Base-by-base conservation (phyloP, 495 filamentous ascomycete genomes). In the Patellaria atrata region DNA sequence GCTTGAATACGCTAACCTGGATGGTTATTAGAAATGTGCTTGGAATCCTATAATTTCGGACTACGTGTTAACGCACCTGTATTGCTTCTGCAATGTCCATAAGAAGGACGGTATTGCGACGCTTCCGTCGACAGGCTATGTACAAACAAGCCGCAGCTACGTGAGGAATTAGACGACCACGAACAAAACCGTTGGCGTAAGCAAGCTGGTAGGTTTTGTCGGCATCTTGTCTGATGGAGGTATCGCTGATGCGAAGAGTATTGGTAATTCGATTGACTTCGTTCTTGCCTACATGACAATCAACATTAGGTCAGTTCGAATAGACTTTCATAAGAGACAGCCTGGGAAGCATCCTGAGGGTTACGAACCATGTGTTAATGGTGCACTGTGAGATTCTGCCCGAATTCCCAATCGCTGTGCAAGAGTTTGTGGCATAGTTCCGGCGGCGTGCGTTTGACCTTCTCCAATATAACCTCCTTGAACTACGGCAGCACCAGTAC, bases 71-170 rank as follows among this genome's bases (percentile, higher is more conserved):
- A 41, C 52, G 41, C 47, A 67, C 61, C 52, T 64, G 71, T 27
- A 86, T 60, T 28, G 81, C 66, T 48, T 96, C 91, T 7, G 91
- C 81, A 45, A 97, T 79, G 60, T 97, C 89, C 51, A 97, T 94
- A 11, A 97, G 66, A 79, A 97, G 83, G 33, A 64, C 52, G 0
- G 60, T 67, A 36, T 77, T 77, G 11, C 70, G 55, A 50, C 65
- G 55, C 27, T 73, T 59, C 36, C 65, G 63, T 25, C 89, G 74
- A 57, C 82, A 92, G 16, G 80, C 80, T 36, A 80, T 75, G 46
- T 94, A 97, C 16, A 97, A 64, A 54, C 79, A 82, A 23, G 86
- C 76, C 8, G 84, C 84, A 22, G 77, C 75, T 5, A 94, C 85
- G 15, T 75, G 81, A 35, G 73, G 73, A 22, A 77, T 81, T n/a